Conservation (phyloP, 2,329 filamentous ascomycete genomes). For the Emmonsia crescens region DNA sequence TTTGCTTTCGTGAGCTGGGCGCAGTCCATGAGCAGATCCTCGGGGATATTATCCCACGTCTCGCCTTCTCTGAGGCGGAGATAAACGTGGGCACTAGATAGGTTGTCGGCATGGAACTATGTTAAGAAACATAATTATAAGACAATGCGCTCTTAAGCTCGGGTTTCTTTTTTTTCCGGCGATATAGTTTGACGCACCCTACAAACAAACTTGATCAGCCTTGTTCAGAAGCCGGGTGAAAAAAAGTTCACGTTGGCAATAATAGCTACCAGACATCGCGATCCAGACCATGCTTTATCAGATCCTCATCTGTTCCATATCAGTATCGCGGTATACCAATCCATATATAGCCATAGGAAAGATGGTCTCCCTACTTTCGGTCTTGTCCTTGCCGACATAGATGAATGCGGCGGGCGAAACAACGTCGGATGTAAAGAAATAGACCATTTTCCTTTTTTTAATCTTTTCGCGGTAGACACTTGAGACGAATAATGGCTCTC, state of each 20-base stretch:
- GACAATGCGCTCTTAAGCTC: neutral
- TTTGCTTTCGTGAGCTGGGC: conserved; percentile 98
- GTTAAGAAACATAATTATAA: conserved; percentile 35
- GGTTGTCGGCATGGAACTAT: conserved; percentile 89
- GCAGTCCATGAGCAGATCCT: conserved; percentile 68
- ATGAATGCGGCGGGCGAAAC: conserved; percentile 75
- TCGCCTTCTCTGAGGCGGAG: conserved; percentile 69
- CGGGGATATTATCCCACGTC: conserved; percentile 71
- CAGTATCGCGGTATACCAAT: conserved; percentile 5
- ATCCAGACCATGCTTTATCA: conserved; percentile 90
- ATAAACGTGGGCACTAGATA: conserved; percentile 94
- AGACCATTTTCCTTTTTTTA: conserved; percentile 59
- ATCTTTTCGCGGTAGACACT: neutral
- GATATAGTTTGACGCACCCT: neutral
- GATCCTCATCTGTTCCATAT: conserved; percentile 64
- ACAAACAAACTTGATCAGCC: conserved; percentile 1
- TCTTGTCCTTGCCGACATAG: conserved; percentile 98
- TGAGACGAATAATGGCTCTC: neutral
- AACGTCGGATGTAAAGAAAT: conserved; percentile 82
- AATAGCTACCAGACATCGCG: conserved; percentile 74
- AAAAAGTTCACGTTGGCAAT: neutral
- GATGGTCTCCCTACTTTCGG: conserved; percentile 62
- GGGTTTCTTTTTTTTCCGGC: neutral
- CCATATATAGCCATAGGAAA: conserved; percentile 1
- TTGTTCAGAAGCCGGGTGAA: neutral